Conservation (phyloP, 306 rosid genomes). For the Inga oerstediana region DNA sequence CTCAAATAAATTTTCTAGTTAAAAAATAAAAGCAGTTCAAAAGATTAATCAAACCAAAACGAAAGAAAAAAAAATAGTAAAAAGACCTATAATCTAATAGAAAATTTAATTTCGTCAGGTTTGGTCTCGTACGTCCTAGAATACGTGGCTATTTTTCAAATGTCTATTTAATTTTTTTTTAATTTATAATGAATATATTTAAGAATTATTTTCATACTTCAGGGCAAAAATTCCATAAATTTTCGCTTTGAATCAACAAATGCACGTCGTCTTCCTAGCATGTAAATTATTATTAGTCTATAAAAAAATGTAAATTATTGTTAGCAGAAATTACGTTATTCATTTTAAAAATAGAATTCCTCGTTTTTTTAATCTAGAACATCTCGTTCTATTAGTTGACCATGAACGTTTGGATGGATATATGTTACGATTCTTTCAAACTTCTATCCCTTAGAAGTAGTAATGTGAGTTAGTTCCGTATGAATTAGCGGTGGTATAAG, state of each 20-base stretch:
- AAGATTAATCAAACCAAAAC: background rate
- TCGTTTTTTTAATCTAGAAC: too few relatives aligned
- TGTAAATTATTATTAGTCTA: too few relatives aligned
- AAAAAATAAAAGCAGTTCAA: background rate
- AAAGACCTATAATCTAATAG: background rate
- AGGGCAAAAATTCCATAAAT: too few relatives aligned
- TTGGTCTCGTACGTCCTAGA: background rate
- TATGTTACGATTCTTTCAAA: background rate
- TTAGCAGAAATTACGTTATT: background rate
- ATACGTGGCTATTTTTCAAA: too few relatives aligned
- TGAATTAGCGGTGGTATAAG: too few relatives aligned
- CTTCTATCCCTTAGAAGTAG: background rate
- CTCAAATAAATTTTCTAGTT: too few relatives aligned
- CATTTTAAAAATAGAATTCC: too few relatives aligned
- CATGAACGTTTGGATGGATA: background rate
- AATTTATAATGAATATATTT: background rate
- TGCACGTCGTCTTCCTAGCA: background rate
- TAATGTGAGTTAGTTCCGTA: background rate
- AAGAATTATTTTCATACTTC: too few relatives aligned
- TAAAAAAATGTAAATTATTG: too few relatives aligned
- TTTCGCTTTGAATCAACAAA: background rate
- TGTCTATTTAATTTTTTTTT: too few relatives aligned
- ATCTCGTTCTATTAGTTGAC: too few relatives aligned
- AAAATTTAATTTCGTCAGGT: background rate
- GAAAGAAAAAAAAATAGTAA: background rate